Conservation (phyloP, 805 yeast species). For the Metschnikowia lunata region DNA sequence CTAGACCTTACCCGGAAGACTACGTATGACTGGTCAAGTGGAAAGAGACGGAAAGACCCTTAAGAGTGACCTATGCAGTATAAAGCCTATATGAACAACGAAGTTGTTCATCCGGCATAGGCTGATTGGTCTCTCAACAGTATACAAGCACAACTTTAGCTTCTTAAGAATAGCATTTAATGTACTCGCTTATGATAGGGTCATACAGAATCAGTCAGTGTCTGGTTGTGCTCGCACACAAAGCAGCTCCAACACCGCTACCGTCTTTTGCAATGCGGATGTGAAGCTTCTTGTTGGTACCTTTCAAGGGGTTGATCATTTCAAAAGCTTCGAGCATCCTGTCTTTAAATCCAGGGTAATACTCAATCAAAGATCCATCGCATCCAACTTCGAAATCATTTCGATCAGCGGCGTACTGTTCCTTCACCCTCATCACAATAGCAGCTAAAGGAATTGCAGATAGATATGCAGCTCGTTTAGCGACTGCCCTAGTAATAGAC, state of each 20-base stretch:
- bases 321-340: constrained; percentile 76
- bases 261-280: constrained; percentile 90
- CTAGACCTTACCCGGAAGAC: too few species aligned
- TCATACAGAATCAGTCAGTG: neutral
- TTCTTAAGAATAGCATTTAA: too few species aligned
- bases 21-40: too few species aligned
- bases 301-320: constrained; percentile 64
- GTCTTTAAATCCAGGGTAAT: constrained; percentile 84
- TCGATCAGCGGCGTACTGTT: constrained; percentile 42
- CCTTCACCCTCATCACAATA: constrained; percentile 64
- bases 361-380: constrained; percentile 92
- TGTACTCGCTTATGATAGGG: too few species aligned
- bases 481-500: constrained; percentile 68
- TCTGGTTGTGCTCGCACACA: constrained; percentile 57
- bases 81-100: too few species aligned
- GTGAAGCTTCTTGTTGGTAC: constrained; percentile 69
- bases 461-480: constrained; percentile 84
- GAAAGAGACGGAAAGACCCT: too few species aligned
- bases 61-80: too few species aligned
- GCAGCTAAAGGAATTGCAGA: constrained; percentile 91
- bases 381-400: constrained; percentile 88
- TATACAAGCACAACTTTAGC: too few species aligned
- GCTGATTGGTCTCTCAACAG: too few species aligned
- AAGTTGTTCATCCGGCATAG: too few species aligned
- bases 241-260: constrained; percentile 95